Base-by-base conservation (phyloP, 2,329 filamentous ascomycete species). In the Teratosphaeria gauchensis region DNA sequence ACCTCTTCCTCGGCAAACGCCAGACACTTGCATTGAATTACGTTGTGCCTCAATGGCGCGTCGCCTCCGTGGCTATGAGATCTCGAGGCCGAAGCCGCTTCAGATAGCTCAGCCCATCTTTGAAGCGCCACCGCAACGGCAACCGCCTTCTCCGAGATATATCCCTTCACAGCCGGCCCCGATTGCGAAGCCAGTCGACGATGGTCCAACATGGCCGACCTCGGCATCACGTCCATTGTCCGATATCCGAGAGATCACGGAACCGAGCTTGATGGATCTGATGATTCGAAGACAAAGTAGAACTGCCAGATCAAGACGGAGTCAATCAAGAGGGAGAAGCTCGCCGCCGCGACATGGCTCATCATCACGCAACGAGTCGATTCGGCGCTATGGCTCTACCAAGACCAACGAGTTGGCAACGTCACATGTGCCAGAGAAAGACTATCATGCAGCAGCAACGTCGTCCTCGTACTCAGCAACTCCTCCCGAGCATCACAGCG, bases 211-310 rank as follows among this genome's bases (percentile, higher is more conserved):
- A 30, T 57, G 56, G 58, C 54, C 61, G n/a, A 64, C 68, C 12
- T 69, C 72, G 8, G 69, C 70, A 54, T 64, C 71, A 42, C 72
- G 76, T 54, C 75, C 76, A 46, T 64, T 78, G 32, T 78, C 76
- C 51, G 76, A 78, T 61, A 78, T 78, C 59, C 74, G 76, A 58
- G 76, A 78, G 63, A 68, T 77, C 60, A 79, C 76, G 11, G 76
- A 78, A 63, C 75, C 76, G 28, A 78, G 75, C 61, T 62, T 78
- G 48, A 72, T 70, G 19, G 75, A 78, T 12, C 51, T 62, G 14
- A 30, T 53, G 12, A 46, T 42, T 8, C 53, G 56, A 24, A 30
- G 48, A 7, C 31, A 56, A 21, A 51, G 56, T 7, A 35, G 31
- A 9, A 55, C 55, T 11, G 9, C 30, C 16, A 51, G 46, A 24